Conservation (phyloP, 2,329 filamentous ascomycete species). For the Fusarium dlaminii region DNA sequence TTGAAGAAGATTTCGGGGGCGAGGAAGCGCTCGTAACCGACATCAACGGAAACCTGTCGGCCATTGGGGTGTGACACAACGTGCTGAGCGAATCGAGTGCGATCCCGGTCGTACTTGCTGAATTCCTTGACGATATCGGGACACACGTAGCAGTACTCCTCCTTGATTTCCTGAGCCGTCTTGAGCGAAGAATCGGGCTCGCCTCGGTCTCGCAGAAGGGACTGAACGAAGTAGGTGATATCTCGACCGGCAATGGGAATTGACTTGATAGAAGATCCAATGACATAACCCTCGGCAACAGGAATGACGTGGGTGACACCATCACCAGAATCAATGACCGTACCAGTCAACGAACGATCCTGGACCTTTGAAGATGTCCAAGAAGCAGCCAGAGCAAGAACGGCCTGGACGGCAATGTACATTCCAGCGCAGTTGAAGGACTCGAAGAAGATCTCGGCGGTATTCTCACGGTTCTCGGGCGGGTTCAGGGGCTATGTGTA, state of each 20-base stretch:
- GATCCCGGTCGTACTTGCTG: conserved; percentile 90
- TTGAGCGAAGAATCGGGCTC: conserved; percentile 97
- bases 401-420: conserved; percentile 98
- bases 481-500: conserved; percentile 84
- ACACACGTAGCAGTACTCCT: conserved; percentile 98
- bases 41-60: conserved; percentile 84
- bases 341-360: conserved; percentile 94
- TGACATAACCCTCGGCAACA: conserved; percentile 98
- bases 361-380: conserved; percentile 99
- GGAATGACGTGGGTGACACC: conserved; percentile 99
- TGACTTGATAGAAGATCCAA: conserved; percentile 98
- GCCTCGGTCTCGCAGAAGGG: conserved; percentile 91
- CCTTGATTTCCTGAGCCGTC: conserved; percentile 98
- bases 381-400: conserved; percentile 93
- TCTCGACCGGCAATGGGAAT: conserved; percentile 98
- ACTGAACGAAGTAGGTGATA: conserved; percentile 99
- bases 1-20: conserved; percentile 99
- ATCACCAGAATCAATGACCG: conserved; percentile 97
- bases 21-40: conserved; percentile 97
- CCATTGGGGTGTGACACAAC: conserved; percentile 87
- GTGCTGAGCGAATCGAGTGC: conserved; percentile 90
- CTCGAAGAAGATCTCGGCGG: conserved; percentile 99
- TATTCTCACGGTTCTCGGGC: conserved; percentile 98
- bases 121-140: conserved; percentile 99
- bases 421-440: conserved; percentile 99